A percentile compares a stretch with the other conserved stretches of the same genome.
These are phyloP conservation scores for Aspergillus hortae DNA, from an alignment of 2,329 filamentous ascomycete genomes.

Conservation along the genomic window DNA sequence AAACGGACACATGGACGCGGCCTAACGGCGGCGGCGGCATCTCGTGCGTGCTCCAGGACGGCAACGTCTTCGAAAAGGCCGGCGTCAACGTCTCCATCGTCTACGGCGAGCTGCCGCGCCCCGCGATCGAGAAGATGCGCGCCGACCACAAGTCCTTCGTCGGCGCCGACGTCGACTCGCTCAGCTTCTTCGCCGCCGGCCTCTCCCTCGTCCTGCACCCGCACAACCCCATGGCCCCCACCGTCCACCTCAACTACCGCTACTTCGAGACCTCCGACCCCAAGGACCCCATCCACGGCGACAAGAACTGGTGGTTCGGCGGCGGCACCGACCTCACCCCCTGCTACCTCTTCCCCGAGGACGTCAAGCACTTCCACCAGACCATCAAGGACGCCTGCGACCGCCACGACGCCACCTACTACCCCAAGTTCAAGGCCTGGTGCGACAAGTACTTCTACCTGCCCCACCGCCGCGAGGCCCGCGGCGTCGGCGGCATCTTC, in stretches of 20 bases:
- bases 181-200: constrained; percentile 95
- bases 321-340: constrained; percentile 93
- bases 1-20: constrained; percentile 79
- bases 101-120: constrained; percentile 82
- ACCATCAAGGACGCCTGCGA: constrained; percentile 92
- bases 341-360: constrained; percentile 91
- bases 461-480: constrained; percentile 81
- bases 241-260: constrained; percentile 94
- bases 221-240: constrained; percentile 92
- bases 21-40: constrained; percentile 88
- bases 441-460: constrained; percentile 97
- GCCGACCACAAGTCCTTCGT: constrained; percentile 90
- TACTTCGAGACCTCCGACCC: constrained; percentile 98
- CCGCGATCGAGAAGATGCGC: constrained; percentile 89
- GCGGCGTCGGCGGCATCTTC: constrained; percentile 94
- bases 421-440: constrained; percentile 94
- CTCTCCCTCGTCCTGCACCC: constrained; percentile 95
- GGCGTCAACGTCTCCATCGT: constrained; percentile 94
- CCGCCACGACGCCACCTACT: constrained; percentile 87
- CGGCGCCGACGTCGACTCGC: constrained; percentile 68
- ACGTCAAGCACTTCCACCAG: constrained; percentile 93
- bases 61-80: constrained; percentile 96
- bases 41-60: constrained; percentile 91
- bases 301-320: constrained; percentile 93
- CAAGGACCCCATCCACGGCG: constrained; percentile 63